Base-by-base conservation (phyloP, 805 yeast species). In the Pichia phayaonensis region DNA sequence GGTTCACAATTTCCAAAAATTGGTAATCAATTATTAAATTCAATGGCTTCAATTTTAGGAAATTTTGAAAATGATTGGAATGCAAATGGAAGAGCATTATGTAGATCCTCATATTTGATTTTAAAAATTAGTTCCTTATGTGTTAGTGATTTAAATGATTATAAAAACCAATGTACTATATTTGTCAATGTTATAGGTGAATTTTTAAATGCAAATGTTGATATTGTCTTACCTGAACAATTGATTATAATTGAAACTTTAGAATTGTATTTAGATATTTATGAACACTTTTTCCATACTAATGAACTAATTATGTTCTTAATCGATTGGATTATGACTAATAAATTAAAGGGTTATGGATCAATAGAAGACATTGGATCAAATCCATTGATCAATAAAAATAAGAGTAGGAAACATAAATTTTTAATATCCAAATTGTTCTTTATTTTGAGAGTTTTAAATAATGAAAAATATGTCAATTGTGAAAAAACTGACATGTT, bases 71-170 rank as follows among this genome's bases (percentile, higher is more conserved):
- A 71, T 2, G 77, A 73, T 45, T 83, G 90, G 89, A 79, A 72
- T 61, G 72, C 80, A 38, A 71, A 78, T 44, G 82, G 86, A 4
- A 72, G 88, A 60, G 78, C 86, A 0, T 66, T 81, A 40, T 83
- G 88, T 57, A 75, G 90, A 46, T 72, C 79, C 11, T 72, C 80
- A 20, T 72, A 80, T 4, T 67, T 80, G 44, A 59, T 84, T 41
- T 61, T 83, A 47, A 74, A 73, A 52, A 50, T 76, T 7, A 65
- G 79, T 2, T 61, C 66, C 4, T 46, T 40, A 7, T 54, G 58
- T 24, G 47, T 52, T 2, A 38, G 29, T 1, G 50, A 56, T 38
- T 13, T 29, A 1, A n/a, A 38, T 2, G 38, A 45, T 5, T 63
- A 62, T 27, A 50, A 51, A 10, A 31, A 45, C 20, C 38, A 46